These are phyloP conservation scores for Camelina laxa DNA, from an alignment of 345 rosid genomes.

Conservation along the genomic window DNA sequence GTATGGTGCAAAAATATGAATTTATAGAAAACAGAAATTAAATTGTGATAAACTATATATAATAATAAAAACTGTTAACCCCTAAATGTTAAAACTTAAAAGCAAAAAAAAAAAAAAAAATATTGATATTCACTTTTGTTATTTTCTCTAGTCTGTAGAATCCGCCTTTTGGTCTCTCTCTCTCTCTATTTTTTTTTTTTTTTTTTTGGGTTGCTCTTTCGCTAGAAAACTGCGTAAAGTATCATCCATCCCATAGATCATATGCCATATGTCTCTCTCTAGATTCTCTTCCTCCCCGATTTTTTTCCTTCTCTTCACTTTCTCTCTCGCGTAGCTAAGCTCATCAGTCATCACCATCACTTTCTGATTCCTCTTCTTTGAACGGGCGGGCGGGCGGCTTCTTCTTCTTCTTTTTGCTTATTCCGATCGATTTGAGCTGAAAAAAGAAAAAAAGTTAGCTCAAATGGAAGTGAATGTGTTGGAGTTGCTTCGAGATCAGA, in stretches of 20 bases:
- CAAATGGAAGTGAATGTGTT: constrained; percentile 29
- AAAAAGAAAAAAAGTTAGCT: background rate
- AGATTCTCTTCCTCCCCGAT: constrained; percentile 43
- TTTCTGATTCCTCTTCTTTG: constrained; percentile 14
- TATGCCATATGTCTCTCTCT: constrained; percentile 37
- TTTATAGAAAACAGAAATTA: background rate
- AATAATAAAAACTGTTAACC: constrained; percentile 1
- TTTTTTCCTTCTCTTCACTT: constrained; percentile 30
- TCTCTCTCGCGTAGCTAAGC: constrained; percentile 23
- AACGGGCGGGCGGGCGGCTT: background rate
- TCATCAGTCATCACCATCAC: constrained; percentile 3
- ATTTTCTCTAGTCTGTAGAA: constrained; percentile 38
- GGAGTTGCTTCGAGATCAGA: constrained; percentile 38
- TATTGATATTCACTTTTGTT: background rate
- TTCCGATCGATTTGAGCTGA: constrained; percentile 39
- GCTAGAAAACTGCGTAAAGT: constrained; percentile 41
- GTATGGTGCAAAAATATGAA: background rate
- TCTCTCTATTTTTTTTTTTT: constrained; percentile 23
- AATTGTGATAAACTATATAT: background rate
- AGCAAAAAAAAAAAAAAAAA: background rate
- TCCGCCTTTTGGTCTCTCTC: constrained; percentile 43
- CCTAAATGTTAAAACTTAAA: background rate
- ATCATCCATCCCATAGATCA: constrained; percentile 41
- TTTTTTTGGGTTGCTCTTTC: constrained; percentile 20
- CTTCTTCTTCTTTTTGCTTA: background rate